Conservation (phyloP, 2,329 filamentous ascomycete species). For the Cyphellophora europaea region DNA sequence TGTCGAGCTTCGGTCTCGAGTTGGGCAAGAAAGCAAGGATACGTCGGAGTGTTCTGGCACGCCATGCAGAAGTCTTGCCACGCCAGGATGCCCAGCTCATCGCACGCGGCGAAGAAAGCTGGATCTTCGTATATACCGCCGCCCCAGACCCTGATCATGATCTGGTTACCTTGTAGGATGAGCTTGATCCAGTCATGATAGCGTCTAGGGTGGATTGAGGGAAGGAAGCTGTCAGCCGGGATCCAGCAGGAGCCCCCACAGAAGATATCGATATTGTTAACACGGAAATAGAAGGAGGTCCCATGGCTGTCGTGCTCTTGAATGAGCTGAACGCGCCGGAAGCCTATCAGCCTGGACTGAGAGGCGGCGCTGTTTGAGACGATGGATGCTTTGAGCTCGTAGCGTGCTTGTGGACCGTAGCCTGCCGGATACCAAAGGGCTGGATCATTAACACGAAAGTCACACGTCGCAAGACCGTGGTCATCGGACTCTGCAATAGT, state of each 20-base stretch:
- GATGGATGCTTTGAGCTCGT: slow-evolving; percentile 41
- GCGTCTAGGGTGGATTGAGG: slow-evolving; percentile 41
- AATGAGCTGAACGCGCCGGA: slow-evolving; percentile 40
- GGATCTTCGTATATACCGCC: slow-evolving; percentile 72
- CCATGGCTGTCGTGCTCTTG: slow-evolving; percentile 40
- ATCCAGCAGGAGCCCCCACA: slow-evolving; percentile 60
- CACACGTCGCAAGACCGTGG: slow-evolving; percentile 21
- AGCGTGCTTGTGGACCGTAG: slow-evolving; percentile 49
- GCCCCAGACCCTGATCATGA: slow-evolving; percentile 60
- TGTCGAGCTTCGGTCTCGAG: slow-evolving; percentile 57
- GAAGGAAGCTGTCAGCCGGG: slow-evolving; percentile 52
- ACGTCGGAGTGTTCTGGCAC: slow-evolving; percentile 65
- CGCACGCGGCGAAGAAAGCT: slow-evolving; percentile 64
- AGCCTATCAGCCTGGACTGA: slow-evolving; percentile 39
- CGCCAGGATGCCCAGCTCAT: slow-evolving; percentile 69
- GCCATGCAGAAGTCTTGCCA: slow-evolving; percentile 87
- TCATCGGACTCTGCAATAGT: slow-evolving; percentile 34
- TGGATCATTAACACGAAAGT: slow-evolving; percentile 34
- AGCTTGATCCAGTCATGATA: slow-evolving; percentile 53
- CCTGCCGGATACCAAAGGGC: slow-evolving; percentile 51
- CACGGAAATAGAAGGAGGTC: slow-evolving; percentile 54
- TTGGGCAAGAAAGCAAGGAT: slow-evolving; percentile 51
- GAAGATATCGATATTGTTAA: slow-evolving; percentile 60
- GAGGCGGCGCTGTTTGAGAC: slow-evolving; percentile 31
- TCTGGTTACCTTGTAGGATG: slow-evolving; percentile 51